A percentile compares a stretch with the other conserved stretches of the same genome.
Conservation (phyloP, 441 rosid species). For the Gossypium gossypioides region DNA sequence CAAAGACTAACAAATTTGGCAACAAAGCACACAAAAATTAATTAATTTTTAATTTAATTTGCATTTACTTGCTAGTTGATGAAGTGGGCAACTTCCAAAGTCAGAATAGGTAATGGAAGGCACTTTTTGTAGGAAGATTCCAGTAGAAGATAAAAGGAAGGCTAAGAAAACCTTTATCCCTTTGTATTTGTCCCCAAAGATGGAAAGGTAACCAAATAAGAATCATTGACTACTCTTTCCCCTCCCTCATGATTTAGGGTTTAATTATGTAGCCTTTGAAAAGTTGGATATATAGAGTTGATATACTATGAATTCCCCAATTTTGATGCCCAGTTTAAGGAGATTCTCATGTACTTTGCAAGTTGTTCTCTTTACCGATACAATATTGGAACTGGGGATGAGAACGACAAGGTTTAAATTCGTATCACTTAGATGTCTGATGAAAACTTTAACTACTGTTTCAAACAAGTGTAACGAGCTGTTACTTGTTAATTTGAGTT, state of each 20-base stretch:
- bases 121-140: slow-evolving; percentile 16
- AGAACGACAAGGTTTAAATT: no score
- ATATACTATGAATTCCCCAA: no score
- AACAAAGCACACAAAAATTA: background rate
- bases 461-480: no score
- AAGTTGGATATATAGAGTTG: no score
- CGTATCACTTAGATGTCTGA: no score
- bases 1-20: background rate
- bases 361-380: no score
- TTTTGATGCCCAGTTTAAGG: no score
- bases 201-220: slow-evolving; percentile 2
- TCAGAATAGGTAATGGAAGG: slow-evolving; percentile 20
- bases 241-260: background rate
- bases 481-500: no score
- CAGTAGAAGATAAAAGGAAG: slow-evolving; percentile 10
- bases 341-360: no score
- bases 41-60: background rate
- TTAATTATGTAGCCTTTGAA: background rate
- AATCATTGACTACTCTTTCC: background rate
- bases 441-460: no score
- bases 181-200: background rate
- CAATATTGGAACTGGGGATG: no score
- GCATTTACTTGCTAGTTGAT: background rate
- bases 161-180: background rate
- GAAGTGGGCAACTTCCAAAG: slow-evolving; percentile 15